These are phyloP conservation scores for Penicillium brevicompactum DNA, from an alignment of 2,329 filamentous ascomycete genomes.

Conservation along the genomic window DNA sequence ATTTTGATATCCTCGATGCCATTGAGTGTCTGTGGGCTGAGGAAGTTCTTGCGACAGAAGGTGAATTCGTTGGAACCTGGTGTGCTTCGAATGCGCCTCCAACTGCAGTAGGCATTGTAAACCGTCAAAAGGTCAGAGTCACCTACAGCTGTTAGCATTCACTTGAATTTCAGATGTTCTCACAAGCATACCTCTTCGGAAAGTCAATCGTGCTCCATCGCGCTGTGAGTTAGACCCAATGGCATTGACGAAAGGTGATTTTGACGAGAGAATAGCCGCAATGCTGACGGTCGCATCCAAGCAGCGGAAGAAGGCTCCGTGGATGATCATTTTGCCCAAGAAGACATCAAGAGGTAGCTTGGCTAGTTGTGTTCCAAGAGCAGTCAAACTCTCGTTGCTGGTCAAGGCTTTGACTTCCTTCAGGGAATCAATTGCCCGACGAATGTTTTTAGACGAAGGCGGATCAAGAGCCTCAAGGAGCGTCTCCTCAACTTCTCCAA, in stretches of 20 bases:
- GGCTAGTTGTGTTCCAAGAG: constrained; percentile 82
- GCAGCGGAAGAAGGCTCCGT: constrained; percentile 85
- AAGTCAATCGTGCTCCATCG: constrained; percentile 74
- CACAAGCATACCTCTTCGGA: constrained; percentile 62
- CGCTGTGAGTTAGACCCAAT: constrained; percentile 83
- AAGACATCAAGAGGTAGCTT: constrained; percentile 91
- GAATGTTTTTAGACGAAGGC: constrained; percentile 88
- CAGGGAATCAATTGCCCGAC: constrained; percentile 86
- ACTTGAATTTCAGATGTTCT: not conserved
- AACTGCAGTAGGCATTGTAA: constrained; percentile 89
- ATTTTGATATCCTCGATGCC: constrained; percentile 97
- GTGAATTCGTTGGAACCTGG: constrained; percentile 74
- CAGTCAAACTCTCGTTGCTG: constrained; percentile 76
- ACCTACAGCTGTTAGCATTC: constrained; percentile 44
- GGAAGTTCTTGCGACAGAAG: constrained; percentile 93
- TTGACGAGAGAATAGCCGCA: constrained; percentile 89
- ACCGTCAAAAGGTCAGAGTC: constrained; percentile 91
- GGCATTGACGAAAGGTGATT: constrained; percentile 87
- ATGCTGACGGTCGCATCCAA: constrained; percentile 89
- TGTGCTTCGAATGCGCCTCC: constrained; percentile 79
- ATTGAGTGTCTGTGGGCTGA: constrained; percentile 81
- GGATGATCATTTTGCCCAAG: constrained; percentile 86
- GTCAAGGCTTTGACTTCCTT: constrained; percentile 92
- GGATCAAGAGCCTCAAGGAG: constrained; percentile 85
- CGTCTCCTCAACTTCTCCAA: constrained; percentile 90